Evolutionary conservation across 2,329 filamentous ascomycete genomes (phyloP).

Genomic region (Aspergillus niger): DNA sequence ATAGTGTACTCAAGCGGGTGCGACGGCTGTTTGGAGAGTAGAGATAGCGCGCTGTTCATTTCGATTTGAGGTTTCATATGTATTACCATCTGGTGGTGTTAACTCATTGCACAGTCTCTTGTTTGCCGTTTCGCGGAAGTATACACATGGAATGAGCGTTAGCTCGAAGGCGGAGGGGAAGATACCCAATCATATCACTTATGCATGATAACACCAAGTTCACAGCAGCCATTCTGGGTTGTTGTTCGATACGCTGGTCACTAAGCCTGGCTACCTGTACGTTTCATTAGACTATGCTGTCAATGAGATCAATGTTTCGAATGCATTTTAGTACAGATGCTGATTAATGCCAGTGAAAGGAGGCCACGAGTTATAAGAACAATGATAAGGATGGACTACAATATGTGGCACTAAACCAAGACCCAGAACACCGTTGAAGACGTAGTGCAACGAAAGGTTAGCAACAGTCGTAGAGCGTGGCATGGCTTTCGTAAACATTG

Average conservation of each 20-base stretch:
- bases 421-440: slow-evolving; percentile 20
- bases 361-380: not conserved
- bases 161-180: slow-evolving; percentile 10
- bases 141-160: not conserved
- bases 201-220: not conserved
- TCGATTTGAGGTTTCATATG: not conserved
- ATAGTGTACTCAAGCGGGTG: slow-evolving; percentile 91
- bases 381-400: not conserved
- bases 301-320: not conserved
- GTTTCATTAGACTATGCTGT: not conserved
- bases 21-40: slow-evolving; percentile 67
- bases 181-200: slow-evolving; percentile 21
- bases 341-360: slow-evolving; percentile 1
- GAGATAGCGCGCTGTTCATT: slow-evolving; percentile 11
- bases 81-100: slow-evolving; percentile 1
- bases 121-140: not conserved
- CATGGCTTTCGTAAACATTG: not conserved
- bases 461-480: slow-evolving; percentile 8
- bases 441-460: slow-evolving; percentile 11
- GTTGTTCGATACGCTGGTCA: not conserved
- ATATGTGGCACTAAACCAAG: slow-evolving; percentile 3
- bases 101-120: not conserved
- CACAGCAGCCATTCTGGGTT: not conserved
- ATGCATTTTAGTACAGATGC: slow-evolving; percentile 14
- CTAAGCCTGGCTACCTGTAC: not conserved